Evolutionary conservation across 441 rosid genomes (phyloP).

Genomic region (Eutrema salsugineum): DNA sequence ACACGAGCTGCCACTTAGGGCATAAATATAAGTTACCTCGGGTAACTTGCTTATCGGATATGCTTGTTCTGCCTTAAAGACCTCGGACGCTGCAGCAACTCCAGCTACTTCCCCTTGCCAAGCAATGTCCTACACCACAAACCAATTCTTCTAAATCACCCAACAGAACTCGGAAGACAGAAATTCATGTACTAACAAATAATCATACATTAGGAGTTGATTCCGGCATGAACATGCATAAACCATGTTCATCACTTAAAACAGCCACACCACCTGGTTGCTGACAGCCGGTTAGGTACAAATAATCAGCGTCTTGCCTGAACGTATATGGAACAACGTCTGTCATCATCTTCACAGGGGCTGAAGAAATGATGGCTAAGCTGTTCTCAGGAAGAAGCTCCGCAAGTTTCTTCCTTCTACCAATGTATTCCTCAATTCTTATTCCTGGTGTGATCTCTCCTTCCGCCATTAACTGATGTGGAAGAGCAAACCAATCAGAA

Average conservation of each 20-base stretch:
- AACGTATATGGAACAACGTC: conserved; percentile 92
- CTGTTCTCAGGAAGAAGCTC: conserved; percentile 80
- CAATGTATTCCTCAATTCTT: conserved; percentile 66
- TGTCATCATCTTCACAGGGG: conserved; percentile 96
- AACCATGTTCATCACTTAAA: conserved; percentile 64
- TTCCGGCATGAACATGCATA: conserved; percentile 99
- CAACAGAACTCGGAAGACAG: neutral
- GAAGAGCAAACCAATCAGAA: conserved; percentile 8
- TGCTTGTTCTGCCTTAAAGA: conserved; percentile 84
- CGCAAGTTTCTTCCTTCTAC: conserved; percentile 65
- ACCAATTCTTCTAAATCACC: neutral
- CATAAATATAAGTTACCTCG: conserved; percentile 42
- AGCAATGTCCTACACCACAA: conserved; percentile 59
- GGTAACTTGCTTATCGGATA: conserved; percentile 66
- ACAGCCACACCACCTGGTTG: conserved; percentile 97
- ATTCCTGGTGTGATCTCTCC: conserved; percentile 96
- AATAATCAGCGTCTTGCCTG: conserved; percentile 88
- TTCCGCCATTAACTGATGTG: conserved; percentile 60
- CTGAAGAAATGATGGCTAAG: conserved; percentile 81
- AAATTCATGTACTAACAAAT: neutral
- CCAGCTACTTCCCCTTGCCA: conserved; percentile 97
- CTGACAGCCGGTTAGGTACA: conserved; percentile 88
- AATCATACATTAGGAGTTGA: conserved; percentile 62
- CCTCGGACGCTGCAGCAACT: conserved; percentile 73
- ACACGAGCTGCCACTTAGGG: neutral